Evolutionary conservation across 1,139 yeast genomes (phyloP).

Genomic region (Zygosaccharomyces pseudobailii): DNA sequence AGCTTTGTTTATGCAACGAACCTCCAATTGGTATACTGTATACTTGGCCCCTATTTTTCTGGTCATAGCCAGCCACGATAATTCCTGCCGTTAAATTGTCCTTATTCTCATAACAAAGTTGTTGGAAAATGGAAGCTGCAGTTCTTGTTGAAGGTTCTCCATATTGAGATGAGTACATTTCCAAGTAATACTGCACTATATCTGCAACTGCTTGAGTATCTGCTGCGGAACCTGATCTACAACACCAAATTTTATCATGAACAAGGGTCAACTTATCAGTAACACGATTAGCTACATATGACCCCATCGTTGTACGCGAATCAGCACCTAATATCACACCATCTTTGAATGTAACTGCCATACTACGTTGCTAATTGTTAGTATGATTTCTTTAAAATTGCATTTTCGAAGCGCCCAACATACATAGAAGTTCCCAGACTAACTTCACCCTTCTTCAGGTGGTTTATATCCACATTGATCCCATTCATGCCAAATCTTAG

Average conservation of each 20-base stretch:
- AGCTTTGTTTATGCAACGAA: slow-evolving; percentile 84
- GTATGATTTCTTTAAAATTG: background rate
- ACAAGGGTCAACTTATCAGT: slow-evolving; percentile 95
- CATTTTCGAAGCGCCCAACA: slow-evolving; percentile 25
- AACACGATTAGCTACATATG: slow-evolving; percentile 93
- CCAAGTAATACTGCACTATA: slow-evolving; percentile 83
- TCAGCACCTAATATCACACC: slow-evolving; percentile 99
- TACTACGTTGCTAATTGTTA: slow-evolving; percentile 36
- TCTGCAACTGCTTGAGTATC: slow-evolving; percentile 98
- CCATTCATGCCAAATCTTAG: slow-evolving; percentile 58
- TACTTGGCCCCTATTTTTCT: slow-evolving; percentile 74
- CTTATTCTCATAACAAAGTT: slow-evolving; percentile 83
- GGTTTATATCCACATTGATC: slow-evolving; percentile 81
- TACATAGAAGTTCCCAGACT: slow-evolving; percentile 84
- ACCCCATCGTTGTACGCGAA: slow-evolving; percentile 93
- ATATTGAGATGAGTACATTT: slow-evolving; percentile 60
- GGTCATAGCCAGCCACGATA: slow-evolving; percentile 94
- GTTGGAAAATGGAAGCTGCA: slow-evolving; percentile 90
- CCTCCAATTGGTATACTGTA: slow-evolving; percentile 95
- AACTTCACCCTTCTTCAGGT: slow-evolving; percentile 91
- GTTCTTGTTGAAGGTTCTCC: slow-evolving; percentile 67
- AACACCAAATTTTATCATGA: slow-evolving; percentile 93
- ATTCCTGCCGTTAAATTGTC: slow-evolving; percentile 86
- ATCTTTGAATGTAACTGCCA: slow-evolving; percentile 92
- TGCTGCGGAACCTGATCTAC: slow-evolving; percentile 95